A percentile compares a stretch with the other conserved stretches of the same genome.
phyloP scores from a whole-genome alignment of 2,329 filamentous ascomycete genomes.

The Graphilbum ipis-grandicollis region DNA sequence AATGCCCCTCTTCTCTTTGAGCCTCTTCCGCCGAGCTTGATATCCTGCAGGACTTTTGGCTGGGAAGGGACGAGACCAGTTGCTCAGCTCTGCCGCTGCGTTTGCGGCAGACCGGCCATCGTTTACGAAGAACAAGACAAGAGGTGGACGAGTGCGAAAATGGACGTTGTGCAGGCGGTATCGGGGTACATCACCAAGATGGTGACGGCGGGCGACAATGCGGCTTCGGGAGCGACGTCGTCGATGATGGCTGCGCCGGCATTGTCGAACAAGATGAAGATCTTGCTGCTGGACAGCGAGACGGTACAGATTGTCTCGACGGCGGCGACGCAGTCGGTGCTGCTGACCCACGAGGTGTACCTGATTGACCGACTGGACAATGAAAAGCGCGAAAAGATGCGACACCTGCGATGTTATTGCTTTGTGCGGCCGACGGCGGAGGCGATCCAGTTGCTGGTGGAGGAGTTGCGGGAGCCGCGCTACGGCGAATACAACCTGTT shows the following conservation, averaged over 20 bases:
- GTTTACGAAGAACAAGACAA: too few relatives aligned
- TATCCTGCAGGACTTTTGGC: too few relatives aligned
- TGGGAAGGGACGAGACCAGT: too few relatives aligned
- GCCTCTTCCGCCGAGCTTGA: too few relatives aligned
- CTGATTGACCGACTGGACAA: conserved; percentile 95
- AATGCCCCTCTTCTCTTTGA: too few relatives aligned
- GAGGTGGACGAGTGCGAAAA: too few relatives aligned
- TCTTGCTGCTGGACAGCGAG: conserved; percentile 80
- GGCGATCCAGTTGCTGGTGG: conserved; percentile 83
- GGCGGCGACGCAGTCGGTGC: conserved; percentile 83
- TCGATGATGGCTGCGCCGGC: conserved; percentile 36
- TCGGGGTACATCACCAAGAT: conserved; percentile 95
- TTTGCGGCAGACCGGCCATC: too few relatives aligned
- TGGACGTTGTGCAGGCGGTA: conserved; percentile 90
- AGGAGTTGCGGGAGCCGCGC: conserved; percentile 88
- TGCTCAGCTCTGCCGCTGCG: too few relatives aligned
- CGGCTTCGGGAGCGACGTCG: conserved; percentile 36
- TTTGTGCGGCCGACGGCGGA: conserved; percentile 85
- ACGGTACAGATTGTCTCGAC: conserved; percentile 90
- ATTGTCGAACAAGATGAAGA: conserved; percentile 90
- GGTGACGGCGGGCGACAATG: conserved; percentile 65
- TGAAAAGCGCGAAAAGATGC: conserved; percentile 83
- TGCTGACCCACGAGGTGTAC: conserved; percentile 94
- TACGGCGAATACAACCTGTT: conserved; percentile 97
- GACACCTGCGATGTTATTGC: conserved; percentile 83